Evolutionary conservation across 768 basidiomycete species (phyloP).

Genomic region (Lentinula sp.): DNA sequence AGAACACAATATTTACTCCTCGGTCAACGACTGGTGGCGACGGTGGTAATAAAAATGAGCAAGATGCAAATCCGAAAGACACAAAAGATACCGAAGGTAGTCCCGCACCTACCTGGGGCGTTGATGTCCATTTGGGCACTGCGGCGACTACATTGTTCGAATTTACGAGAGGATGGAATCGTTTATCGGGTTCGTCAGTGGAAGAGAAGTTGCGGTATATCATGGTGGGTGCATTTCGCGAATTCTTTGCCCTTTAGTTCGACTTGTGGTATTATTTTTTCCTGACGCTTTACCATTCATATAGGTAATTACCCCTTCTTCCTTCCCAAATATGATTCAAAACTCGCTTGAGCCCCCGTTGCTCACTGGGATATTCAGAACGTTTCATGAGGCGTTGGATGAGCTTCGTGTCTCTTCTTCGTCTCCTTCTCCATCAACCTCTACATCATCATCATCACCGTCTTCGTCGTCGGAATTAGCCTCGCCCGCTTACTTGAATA

Average conservation of each 20-base stretch:
- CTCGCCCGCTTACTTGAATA: neutral
- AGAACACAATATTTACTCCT: conserved; percentile 48
- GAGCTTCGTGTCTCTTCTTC: neutral
- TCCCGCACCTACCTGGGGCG: neutral
- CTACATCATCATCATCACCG: neutral
- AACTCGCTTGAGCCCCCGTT: conserved; percentile 63
- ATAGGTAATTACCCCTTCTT: conserved; percentile 49
- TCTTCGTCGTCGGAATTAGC: neutral
- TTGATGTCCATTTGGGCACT: conserved; percentile 2
- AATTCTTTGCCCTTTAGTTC: too few relatives aligned
- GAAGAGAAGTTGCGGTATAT: conserved; percentile 54
- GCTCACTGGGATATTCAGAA: conserved; percentile 51
- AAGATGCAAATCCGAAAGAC: neutral
- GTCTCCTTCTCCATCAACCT: neutral
- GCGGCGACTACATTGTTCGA: conserved; percentile 48
- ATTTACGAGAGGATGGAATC: conserved; percentile 57
- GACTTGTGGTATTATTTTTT: too few relatives aligned
- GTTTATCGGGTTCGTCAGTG: conserved; percentile 19
- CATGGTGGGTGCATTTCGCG: conserved; percentile 33
- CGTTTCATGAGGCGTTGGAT: conserved; percentile 7
- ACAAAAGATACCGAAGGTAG: neutral
- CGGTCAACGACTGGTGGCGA: conserved; percentile 11
- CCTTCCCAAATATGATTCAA: conserved; percentile 59
- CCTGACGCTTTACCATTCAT: neutral
- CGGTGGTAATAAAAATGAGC: too few relatives aligned